These are phyloP conservation scores for Aulographum hederae DNA, from an alignment of 2,329 filamentous ascomycete species.

Conservation along the genomic window DNA sequence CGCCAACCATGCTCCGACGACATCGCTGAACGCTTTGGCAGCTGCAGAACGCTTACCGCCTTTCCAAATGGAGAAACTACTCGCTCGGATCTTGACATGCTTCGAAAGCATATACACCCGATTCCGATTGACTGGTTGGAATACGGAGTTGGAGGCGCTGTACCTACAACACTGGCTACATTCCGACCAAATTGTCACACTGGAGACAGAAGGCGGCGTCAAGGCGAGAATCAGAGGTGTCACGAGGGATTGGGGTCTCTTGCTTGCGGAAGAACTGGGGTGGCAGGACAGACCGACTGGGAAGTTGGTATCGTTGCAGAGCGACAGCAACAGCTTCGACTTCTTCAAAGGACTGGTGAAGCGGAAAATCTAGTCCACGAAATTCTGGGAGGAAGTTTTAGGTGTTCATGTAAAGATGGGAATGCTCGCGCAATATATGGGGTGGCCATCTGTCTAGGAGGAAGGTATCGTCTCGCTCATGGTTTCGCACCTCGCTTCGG, in stretches of 20 bases:
- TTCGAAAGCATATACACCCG: slow-evolving; percentile 61
- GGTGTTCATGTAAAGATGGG: background rate
- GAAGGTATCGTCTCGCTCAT: background rate
- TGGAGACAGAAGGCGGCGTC: slow-evolving; percentile 64
- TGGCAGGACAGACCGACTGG: slow-evolving; percentile 57
- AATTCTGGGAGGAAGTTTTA: background rate
- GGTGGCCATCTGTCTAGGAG: background rate
- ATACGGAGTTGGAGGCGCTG: slow-evolving; percentile 46
- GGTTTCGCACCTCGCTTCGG: no score
- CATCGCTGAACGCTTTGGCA: slow-evolving; percentile 61
- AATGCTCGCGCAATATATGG: background rate
- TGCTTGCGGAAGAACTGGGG: slow-evolving; percentile 69
- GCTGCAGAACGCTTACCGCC: slow-evolving; percentile 24
- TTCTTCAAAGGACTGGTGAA: slow-evolving; percentile 81
- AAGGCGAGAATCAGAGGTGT: slow-evolving; percentile 70
- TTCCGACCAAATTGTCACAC: slow-evolving; percentile 40
- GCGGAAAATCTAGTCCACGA: slow-evolving; percentile 44
- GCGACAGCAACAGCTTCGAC: slow-evolving; percentile 96
- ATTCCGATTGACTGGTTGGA: slow-evolving; percentile 64
- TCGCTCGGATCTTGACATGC: slow-evolving; percentile 60
- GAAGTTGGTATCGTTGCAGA: slow-evolving; percentile 68
- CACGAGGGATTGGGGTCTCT: slow-evolving; percentile 74
- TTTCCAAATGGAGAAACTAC: slow-evolving; percentile 59
- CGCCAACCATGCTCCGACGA: slow-evolving; percentile 69
- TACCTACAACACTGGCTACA: slow-evolving; percentile 71